phyloP scores from a whole-genome alignment of 345 rosid species.

The Populus ilicifolia region DNA sequence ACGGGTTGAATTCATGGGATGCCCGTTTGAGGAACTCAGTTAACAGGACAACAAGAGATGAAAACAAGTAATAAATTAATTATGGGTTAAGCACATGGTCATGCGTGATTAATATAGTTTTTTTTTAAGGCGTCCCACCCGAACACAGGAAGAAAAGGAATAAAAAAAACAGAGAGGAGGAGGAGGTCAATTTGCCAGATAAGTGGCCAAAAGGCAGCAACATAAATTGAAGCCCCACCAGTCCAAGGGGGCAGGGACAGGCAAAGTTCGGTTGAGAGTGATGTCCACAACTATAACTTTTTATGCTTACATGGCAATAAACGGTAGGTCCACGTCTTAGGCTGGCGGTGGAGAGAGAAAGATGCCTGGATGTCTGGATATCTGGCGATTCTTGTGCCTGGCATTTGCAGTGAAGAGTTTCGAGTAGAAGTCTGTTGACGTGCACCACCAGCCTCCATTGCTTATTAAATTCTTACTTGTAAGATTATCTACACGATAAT shows the following conservation, averaged over 20 bases:
- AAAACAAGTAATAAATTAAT: not conserved
- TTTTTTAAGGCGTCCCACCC: not conserved
- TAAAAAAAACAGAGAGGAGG: not conserved
- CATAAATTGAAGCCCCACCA: not conserved
- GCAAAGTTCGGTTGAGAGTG: slow-evolving; percentile 14
- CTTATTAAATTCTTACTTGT: not conserved
- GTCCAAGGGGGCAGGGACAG: slow-evolving; percentile 5
- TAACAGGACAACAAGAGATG: not conserved
- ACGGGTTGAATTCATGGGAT: not conserved
- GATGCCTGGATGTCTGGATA: not conserved
- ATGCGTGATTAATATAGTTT: not conserved
- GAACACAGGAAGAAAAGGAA: not conserved
- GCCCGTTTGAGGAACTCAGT: not conserved
- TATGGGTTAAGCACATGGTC: not conserved
- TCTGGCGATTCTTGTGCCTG: slow-evolving; percentile 20
- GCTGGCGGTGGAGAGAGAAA: not conserved
- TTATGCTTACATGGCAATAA: slow-evolving; percentile 23
- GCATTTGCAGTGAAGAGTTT: slow-evolving; percentile 17
- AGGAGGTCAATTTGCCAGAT: not conserved
- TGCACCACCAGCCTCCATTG: slow-evolving; percentile 41
- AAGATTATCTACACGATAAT: not conserved
- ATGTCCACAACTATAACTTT: not conserved
- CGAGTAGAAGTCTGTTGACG: slow-evolving; percentile 42
- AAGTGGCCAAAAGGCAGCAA: slow-evolving; percentile 13
- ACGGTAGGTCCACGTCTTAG: slow-evolving; percentile 39